Conservation (phyloP, 441 rosid species). For the Croton setiger region DNA sequence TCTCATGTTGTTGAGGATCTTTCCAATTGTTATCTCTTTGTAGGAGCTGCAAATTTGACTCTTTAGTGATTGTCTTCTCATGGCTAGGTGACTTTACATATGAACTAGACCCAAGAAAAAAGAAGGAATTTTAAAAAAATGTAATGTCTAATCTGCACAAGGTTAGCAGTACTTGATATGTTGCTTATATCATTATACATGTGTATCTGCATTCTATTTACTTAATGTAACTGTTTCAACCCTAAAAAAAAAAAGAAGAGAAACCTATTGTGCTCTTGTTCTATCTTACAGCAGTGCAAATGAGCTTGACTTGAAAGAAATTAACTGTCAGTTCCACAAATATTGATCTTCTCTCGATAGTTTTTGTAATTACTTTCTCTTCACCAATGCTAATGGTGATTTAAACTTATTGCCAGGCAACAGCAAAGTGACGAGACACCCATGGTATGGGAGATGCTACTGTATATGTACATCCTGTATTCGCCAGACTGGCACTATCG, state of each 20-base stretch:
- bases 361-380: not conserved
- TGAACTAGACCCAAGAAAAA: not conserved
- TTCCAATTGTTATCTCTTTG: not conserved
- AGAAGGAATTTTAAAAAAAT: no score
- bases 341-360: not conserved
- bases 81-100: not conserved
- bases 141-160: not conserved
- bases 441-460: slow-evolving; percentile 92
- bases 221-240: not conserved
- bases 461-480: slow-evolving; percentile 81
- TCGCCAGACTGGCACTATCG: slow-evolving; percentile 96
- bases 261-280: not conserved
- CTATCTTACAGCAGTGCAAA: not conserved
- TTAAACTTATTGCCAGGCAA: slow-evolving; percentile 48
- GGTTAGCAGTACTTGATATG: not conserved
- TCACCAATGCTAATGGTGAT: slow-evolving; percentile 1
- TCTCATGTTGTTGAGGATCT: not conserved
- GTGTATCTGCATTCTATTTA: not conserved
- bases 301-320: not conserved
- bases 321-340: not conserved
- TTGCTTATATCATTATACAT: not conserved
- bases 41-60: no score
- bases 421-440: slow-evolving; percentile 88
- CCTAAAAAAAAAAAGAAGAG: not conserved
- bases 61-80: not conserved